These are phyloP conservation scores for Oryza glaberrima DNA, from an alignment of 176 grass and related monocot genomes.

Conservation along the genomic window DNA sequence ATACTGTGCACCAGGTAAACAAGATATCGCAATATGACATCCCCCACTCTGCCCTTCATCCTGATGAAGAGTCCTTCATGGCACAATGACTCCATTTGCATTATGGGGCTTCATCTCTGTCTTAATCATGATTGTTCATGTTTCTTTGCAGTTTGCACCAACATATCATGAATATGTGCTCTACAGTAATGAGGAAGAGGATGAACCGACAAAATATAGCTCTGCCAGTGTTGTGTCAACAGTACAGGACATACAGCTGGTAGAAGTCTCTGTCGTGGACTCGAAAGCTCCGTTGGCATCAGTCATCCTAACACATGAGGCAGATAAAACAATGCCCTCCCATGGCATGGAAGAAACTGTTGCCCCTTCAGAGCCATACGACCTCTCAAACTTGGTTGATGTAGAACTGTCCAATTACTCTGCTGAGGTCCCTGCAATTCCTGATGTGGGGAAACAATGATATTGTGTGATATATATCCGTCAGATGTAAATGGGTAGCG, in stretches of 20 bases:
- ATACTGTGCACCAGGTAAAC: conserved; percentile 93
- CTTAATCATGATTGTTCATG: conserved; percentile 5
- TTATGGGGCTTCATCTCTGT: neutral
- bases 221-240: conserved; percentile 65
- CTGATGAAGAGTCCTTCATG: neutral
- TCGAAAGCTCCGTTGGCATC: conserved; percentile 36
- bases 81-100: neutral
- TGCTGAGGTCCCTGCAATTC: conserved; percentile 50
- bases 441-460: conserved; percentile 37
- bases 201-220: conserved; percentile 67
- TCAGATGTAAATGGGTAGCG: neutral
- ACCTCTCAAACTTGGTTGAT: conserved; percentile 50
- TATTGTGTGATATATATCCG: conserved; percentile 4
- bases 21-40: conserved; percentile 7
- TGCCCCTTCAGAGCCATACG: conserved; percentile 45
- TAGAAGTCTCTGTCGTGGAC: conserved; percentile 31
- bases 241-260: conserved; percentile 65
- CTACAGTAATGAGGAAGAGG: conserved; percentile 67
- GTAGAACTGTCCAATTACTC: conserved; percentile 61
- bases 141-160: conserved; percentile 68
- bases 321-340: conserved; percentile 57
- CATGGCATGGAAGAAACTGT: conserved; percentile 47
- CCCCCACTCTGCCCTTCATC: neutral
- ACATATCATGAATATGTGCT: conserved; percentile 95
- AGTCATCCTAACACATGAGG: conserved; percentile 26